These are phyloP conservation scores for Pseudogymnoascus sp. DNA, from an alignment of 2,329 filamentous ascomycete species.

Conservation along the genomic window DNA sequence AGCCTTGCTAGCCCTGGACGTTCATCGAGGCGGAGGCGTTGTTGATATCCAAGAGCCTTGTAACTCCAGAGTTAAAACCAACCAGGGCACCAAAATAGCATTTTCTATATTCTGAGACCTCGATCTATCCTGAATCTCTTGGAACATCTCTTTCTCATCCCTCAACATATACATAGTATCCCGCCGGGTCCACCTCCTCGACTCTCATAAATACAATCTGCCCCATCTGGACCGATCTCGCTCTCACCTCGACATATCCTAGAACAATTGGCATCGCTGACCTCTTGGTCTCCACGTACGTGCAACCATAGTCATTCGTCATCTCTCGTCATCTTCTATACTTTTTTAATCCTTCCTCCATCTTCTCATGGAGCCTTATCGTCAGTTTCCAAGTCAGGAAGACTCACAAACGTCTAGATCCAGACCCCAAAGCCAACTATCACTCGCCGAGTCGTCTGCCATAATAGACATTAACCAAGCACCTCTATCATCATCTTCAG, in stretches of 20 bases:
- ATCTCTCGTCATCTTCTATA: conserved; percentile 6
- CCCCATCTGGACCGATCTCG: not conserved
- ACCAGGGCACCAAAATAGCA: conserved; percentile 8
- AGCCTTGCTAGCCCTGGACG: conserved; percentile 6
- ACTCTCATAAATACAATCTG: conserved; percentile 7
- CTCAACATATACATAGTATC: not conserved
- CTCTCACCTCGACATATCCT: not conserved
- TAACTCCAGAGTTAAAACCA: conserved; percentile 3
- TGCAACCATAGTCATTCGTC: conserved; percentile 8
- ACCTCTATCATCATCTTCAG: not conserved
- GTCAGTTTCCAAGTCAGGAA: conserved; percentile 5
- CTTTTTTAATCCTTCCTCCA: not conserved
- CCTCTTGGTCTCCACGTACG: conserved; percentile 3
- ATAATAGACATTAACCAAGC: not conserved
- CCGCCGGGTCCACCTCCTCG: not conserved
- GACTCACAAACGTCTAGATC: conserved; percentile 8
- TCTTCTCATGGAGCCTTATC: conserved; percentile 5
- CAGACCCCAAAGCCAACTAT: not conserved
- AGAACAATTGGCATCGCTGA: not conserved
- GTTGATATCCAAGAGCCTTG: conserved; percentile 3
- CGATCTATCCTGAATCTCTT: not conserved
- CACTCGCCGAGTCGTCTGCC: not conserved
- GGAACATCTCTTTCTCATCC: not conserved
- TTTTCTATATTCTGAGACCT: not conserved
- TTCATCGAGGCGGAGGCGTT: conserved; percentile 5